Evolutionary conservation across 192 early-diverging fungal species (phyloP), one percentile per base, ranked within the genome.

Genomic region (Rhizophlyctis rosea): DNA sequence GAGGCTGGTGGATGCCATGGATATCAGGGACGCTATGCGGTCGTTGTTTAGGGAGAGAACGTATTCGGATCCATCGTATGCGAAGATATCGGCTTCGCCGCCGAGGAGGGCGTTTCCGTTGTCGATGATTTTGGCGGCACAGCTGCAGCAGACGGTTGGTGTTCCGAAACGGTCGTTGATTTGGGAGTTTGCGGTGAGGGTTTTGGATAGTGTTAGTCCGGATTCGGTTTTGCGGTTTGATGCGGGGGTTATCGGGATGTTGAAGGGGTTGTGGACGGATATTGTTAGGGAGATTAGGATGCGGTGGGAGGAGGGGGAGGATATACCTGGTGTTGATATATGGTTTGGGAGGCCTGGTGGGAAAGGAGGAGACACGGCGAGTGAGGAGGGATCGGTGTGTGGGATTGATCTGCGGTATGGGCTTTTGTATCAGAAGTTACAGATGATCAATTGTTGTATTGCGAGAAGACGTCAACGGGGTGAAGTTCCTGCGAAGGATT

Each of bases 401-500:
- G 64, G 47, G 21, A 47, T 76, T 27, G 75, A 74, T 14, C 54
- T 77, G 51, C 30, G 68, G 11, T 65, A 67, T 35, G 59, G 24
- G 14, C n/a, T 77, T 14, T 35, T 73, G 16, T 48, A 67, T 44
- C 75, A 77, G 53, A 77, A 77, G 36, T 25, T 77, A 23, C 54
- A 59, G 44, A 73, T 77, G 75, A 48, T 77, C 9, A 69, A 69
- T 29, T 74, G 61, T 57, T 77, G 75, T 59, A 57, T 71, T 21
- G 11, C 52, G 21, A 56, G 50, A 16, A 29, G 61, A 34, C 50
- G 55, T 1, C 44, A 52, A 28, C 33, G n/a, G 34, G 62, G 56
- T 14, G 61, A 61, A 39, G 39, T 44, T 7, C 7, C 39, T 13
- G 39, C 39, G 9, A 44, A 44, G 7, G n/a, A n/a, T n/a, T n/a